Evolutionary conservation across 768 basidiomycete species (phyloP), one percentile per base, ranked within the genome.

Genomic region (Hysterangium stoloniferum): DNA sequence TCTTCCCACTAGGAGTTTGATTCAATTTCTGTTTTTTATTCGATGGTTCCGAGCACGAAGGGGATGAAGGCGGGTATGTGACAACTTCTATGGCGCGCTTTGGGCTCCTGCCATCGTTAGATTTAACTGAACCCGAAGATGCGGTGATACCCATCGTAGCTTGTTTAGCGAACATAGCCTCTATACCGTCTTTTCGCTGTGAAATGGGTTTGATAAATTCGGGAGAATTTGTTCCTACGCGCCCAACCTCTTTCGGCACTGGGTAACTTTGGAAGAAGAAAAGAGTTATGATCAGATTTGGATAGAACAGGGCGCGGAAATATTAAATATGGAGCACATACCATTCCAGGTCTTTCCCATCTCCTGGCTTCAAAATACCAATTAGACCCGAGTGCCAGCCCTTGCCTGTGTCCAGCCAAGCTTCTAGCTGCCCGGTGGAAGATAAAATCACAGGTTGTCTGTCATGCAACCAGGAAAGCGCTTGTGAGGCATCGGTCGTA

Each of bases 171-270:
- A 92, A 91, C 77, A 90, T 79, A 7, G 85, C 82, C 59, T 82
- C 72, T 46, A 91, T 95, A 6, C 93, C 91, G 58, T 94, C 93
- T 59, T 85, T 85, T 19, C 93, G 78, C 40, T 75, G 71, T 7
- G 80, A 69, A 17, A 96, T 67, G 0, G 94, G 92, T 58, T 89
- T 74, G 47, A 96, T 81, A 63, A 87, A 96, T 0, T 80, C 75
- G 0, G 86, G 66, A 1, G 86, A 91, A 59, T 98, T 86, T 6
- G 71, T 80, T 6, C 90, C 89, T 3, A 97, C 86, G 65, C 86
- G 94, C 0, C 93, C 94, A 0, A 96, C 82, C 69, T 96, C 94
- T 56, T 78, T 79, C 0, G 89, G 89, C 0, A 96, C 94, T 52
- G 78, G 79, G 61, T 94, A 96, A 60, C 92, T 94, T 55, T 2